Evolutionary conservation across 139 green algal species (phyloP), one percentile per base, ranked within the genome.

Genomic region (Coccomyxa sp.): DNA sequence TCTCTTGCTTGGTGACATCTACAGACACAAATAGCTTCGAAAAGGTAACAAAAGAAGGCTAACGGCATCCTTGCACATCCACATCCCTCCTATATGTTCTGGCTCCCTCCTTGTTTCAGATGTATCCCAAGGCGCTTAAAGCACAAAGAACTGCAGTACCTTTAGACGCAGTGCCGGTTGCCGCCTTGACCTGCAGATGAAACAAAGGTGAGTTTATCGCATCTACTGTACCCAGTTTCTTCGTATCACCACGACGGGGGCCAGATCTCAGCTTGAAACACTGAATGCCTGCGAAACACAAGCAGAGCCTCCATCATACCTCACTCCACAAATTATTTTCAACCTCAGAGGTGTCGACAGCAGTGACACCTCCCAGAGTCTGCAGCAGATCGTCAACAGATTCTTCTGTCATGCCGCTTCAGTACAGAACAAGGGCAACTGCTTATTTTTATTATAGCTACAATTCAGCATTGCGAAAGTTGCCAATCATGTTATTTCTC

Each of bases 1-100:
- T 80, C n/a, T 58, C 51, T 10, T 45, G 23, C 74, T 79, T 79
- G 74, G 23, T n/a, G 27, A 27, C 74, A 79, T 79, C 74, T 79
- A 10, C 74, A 31, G 9, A 45, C 58, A 82, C 11, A 58, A 27
- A 71, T 58, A 27, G 31, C 57, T 45, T 32, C 57, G 75, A 13
- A n/a, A 51, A 27, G 58, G 58, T 23, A 25, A 27, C 31, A n/a
- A 10, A 67, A 31, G 60, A 3, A 32, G 14, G 32, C 31, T 81
- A 38, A 16, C 31, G 77, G 77, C 18, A 21, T 81, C 13, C 66
- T 30, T 51, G 38, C 38, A 51, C 38, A 51, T 7, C 38, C 38
- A 51, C 7, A 7, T 51, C 38, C 38, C 38, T 51, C 38, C 38
- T 51, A 11, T 51, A 51, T 51, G 38, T 51, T 51, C 38, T 51